phyloP scores from a whole-genome alignment of 495 filamentous ascomycete species.

The Daldinia decipiens region DNA sequence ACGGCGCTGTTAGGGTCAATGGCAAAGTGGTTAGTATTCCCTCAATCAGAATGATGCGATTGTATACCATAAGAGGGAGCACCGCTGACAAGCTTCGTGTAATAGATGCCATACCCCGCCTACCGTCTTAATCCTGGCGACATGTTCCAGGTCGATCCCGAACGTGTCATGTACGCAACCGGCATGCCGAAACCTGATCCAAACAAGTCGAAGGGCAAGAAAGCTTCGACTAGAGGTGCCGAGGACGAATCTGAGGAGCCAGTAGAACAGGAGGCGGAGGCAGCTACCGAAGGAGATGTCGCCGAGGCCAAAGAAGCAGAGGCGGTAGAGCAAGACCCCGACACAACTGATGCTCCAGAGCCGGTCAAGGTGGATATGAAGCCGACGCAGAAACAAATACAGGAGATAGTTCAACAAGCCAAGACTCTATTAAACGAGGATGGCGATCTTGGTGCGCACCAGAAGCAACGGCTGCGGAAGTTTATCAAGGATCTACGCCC shows the following conservation, averaged over 20 bases:
- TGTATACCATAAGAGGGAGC: slow-evolving; percentile 4
- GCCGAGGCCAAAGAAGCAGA: slow-evolving; percentile 47
- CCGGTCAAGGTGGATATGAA: slow-evolving; percentile 41
- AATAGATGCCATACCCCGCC: slow-evolving; percentile 87
- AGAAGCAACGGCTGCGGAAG: slow-evolving; percentile 52
- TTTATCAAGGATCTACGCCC: slow-evolving; percentile 47
- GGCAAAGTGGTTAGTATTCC: slow-evolving; percentile 80
- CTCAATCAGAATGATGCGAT: background rate
- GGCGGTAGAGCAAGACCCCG: slow-evolving; percentile 45
- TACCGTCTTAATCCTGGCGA: slow-evolving; percentile 98
- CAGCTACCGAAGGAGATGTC: slow-evolving; percentile 32
- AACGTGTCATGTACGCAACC: slow-evolving; percentile 86
- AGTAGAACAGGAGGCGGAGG: slow-evolving; percentile 33
- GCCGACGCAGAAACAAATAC: slow-evolving; percentile 41
- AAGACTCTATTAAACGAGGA: slow-evolving; percentile 42
- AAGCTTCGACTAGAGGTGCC: background rate
- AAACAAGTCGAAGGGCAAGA: background rate
- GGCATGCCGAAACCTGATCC: slow-evolving; percentile 71
- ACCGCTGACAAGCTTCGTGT: slow-evolving; percentile 10
- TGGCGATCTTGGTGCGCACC: slow-evolving; percentile 40
- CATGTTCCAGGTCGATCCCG: slow-evolving; percentile 93
- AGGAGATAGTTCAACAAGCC: slow-evolving; percentile 41
- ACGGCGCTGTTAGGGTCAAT: slow-evolving; percentile 94
- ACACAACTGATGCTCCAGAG: slow-evolving; percentile 48
- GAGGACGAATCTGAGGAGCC: slow-evolving; percentile 3